phyloP scores from a whole-genome alignment of 2,329 filamentous ascomycete genomes.

The Botrytis galanthina region DNA sequence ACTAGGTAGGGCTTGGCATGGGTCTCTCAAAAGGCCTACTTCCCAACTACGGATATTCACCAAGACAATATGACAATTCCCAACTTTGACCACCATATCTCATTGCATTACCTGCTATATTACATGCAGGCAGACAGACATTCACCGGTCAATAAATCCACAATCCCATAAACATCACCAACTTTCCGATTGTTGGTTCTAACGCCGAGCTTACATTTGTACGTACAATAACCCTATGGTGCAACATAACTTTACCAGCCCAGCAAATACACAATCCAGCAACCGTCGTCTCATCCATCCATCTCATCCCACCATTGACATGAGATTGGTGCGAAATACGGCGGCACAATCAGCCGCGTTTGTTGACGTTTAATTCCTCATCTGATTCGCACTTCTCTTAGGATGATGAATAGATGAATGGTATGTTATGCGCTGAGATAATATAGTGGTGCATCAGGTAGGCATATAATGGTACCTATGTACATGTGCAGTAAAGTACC shows the following conservation, averaged over 20 bases:
- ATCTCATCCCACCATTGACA: constrained; percentile 9
- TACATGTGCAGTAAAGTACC: not conserved
- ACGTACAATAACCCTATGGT: constrained; percentile 2
- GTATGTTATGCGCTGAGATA: not conserved
- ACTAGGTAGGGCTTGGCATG: constrained; percentile 4
- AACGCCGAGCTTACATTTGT: constrained; percentile 6
- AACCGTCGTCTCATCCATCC: not conserved
- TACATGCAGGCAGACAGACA: not conserved
- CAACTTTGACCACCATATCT: not conserved
- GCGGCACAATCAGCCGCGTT: constrained; percentile 18
- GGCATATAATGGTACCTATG: not conserved
- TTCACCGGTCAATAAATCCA: not conserved
- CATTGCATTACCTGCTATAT: not conserved
- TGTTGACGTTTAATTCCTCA: constrained; percentile 11
- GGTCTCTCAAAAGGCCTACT: not conserved
- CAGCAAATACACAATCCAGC: not conserved
- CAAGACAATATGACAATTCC: not conserved
- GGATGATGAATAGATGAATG: not conserved
- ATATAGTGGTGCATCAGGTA: not conserved
- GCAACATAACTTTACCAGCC: constrained; percentile 7
- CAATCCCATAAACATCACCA: not conserved
- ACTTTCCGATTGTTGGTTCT: not conserved
- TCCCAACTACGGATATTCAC: not conserved
- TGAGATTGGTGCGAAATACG: constrained; percentile 13
- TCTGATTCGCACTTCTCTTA: not conserved